phyloP scores from a whole-genome alignment of 148 eudicot genomes.

The Rheum nobile region DNA sequence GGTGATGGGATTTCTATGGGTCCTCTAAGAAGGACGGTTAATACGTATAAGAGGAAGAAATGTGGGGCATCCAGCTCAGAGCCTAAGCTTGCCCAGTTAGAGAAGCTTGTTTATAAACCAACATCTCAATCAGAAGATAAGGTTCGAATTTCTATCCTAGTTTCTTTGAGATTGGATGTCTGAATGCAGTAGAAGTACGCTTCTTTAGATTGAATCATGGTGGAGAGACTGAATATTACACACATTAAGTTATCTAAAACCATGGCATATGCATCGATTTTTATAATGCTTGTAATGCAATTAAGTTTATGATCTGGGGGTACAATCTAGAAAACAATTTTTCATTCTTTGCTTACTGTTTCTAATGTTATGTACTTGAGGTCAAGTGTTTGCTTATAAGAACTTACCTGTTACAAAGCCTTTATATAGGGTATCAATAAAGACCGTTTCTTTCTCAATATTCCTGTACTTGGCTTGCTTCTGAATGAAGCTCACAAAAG shows the following conservation, averaged over 20 bases:
- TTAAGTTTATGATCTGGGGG: not conserved
- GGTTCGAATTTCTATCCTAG: not conserved
- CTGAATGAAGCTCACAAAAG: not conserved
- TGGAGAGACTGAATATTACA: not conserved
- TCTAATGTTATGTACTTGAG: not conserved
- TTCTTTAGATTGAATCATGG: not conserved
- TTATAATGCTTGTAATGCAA: not conserved
- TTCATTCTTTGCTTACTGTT: not conserved
- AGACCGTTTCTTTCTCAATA: not conserved
- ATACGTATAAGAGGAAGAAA: conserved; percentile 7
- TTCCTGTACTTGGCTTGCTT: not conserved
- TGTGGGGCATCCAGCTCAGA: conserved; percentile 3
- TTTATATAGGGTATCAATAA: not conserved
- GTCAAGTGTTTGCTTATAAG: not conserved
- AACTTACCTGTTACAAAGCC: not conserved
- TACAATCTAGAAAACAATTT: not conserved
- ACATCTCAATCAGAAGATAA: conserved; percentile 1
- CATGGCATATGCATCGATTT: not conserved
- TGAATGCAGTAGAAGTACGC: not conserved
- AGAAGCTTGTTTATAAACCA: conserved; percentile 4
- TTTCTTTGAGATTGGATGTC: not conserved
- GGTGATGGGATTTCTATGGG: conserved; percentile 1
- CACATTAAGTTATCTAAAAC: not conserved
- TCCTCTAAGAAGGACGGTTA: not conserved
- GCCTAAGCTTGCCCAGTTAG: not conserved